Percentiles rank a stretch among this genome's conserved stretches.
phyloP scores from a whole-genome alignment of 2,329 filamentous ascomycete genomes.

The Aspergillus viridinutans region DNA sequence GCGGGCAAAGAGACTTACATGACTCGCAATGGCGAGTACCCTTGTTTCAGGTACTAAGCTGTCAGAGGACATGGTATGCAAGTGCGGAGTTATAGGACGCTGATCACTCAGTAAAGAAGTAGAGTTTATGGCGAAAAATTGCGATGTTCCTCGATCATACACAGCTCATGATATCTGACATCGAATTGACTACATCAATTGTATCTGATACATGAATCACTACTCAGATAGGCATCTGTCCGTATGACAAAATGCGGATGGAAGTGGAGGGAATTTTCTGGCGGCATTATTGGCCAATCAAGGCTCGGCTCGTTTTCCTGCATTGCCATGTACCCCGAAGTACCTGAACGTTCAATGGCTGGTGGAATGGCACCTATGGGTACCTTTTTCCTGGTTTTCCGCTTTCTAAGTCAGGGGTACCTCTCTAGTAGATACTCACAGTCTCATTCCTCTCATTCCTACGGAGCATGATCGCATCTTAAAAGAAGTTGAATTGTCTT shows the following conservation, averaged over 20 bases:
- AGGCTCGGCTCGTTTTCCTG: not conserved
- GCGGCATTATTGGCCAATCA: not conserved
- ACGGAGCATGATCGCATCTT: not conserved
- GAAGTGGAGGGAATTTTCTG: not conserved
- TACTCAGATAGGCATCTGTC: not conserved
- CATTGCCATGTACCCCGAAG: not conserved
- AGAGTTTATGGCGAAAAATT: too few species aligned
- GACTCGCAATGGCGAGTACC: conserved; percentile 86
- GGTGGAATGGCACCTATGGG: not conserved
- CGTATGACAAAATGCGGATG: not conserved
- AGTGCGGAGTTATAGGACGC: not conserved
- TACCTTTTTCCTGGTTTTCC: not conserved
- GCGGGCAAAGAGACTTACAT: conserved; percentile 57
- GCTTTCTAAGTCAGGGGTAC: not conserved
- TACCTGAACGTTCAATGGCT: not conserved
- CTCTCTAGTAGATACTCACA: too few species aligned
- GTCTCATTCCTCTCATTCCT: too few species aligned
- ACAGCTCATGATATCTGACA: not conserved
- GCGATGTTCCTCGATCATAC: not conserved
- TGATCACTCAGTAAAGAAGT: not conserved
- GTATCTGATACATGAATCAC: not conserved
- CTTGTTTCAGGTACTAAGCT: conserved; percentile 55
- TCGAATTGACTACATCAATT: not conserved
- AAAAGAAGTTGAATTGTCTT: not conserved
- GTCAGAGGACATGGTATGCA: conserved; percentile 30